phyloP scores from a whole-genome alignment of 78 protist genomes.

The Dictyostelium intermedium region DNA sequence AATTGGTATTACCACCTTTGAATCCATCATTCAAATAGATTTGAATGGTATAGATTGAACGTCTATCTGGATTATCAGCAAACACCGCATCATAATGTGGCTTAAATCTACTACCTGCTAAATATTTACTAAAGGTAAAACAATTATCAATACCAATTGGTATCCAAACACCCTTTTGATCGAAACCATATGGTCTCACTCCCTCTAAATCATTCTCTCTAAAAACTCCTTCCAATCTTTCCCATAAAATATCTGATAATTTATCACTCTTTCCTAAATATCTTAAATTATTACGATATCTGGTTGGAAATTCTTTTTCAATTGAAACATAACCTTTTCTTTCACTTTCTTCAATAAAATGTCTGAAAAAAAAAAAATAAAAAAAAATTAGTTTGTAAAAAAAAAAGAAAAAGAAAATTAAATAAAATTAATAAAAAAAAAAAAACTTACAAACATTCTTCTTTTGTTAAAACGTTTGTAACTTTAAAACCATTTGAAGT shows the following conservation, averaged over 20 bases:
- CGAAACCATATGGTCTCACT: conserved; percentile 77
- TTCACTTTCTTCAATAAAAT: conserved; percentile 35
- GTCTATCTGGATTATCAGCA: conserved; percentile 25
- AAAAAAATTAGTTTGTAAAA: not conserved
- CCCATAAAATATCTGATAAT: conserved; percentile 49
- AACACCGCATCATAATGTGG: conserved; percentile 55
- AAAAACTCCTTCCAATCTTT: conserved; percentile 14
- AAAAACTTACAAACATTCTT: conserved; percentile 61
- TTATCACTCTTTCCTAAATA: conserved; percentile 37
- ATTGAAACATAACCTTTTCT: conserved; percentile 43
- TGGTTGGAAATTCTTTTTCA: conserved; percentile 61
- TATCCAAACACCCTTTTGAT: conserved; percentile 66
- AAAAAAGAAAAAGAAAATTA: not conserved
- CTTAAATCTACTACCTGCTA: conserved; percentile 58
- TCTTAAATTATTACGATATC: conserved; percentile 58
- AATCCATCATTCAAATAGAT: conserved; percentile 58
- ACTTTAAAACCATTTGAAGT: conserved; percentile 48
- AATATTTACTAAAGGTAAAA: conserved; percentile 62
- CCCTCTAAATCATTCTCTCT: conserved; percentile 10
- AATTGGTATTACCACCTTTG: conserved; percentile 69
- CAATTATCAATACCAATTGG: conserved; percentile 72
- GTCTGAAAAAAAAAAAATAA: not conserved
- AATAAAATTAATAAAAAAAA: not conserved
- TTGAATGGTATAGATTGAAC: conserved; percentile 60
- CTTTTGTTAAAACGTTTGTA: conserved; percentile 26